Evolutionary conservation across 495 filamentous ascomycete genomes (phyloP).

Genomic region (Rhypophila decipiens): DNA sequence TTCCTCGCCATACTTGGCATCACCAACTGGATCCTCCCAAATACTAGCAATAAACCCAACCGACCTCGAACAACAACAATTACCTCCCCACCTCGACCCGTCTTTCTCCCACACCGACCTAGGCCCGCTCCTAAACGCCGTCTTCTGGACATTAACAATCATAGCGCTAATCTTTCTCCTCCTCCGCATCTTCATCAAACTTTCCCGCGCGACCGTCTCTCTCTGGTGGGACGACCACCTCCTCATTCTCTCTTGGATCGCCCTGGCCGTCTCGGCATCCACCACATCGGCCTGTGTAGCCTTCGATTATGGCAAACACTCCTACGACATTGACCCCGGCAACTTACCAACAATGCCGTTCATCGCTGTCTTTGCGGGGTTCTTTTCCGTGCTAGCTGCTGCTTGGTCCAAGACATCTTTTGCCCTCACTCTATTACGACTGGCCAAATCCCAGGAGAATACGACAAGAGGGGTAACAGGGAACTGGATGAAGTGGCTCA

Average conservation of each 20-base stretch:
- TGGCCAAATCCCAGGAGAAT: conserved; percentile 1
- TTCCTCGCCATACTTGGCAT: too few relatives aligned
- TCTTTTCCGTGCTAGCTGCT: conserved; percentile 16
- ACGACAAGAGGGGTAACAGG: too few relatives aligned
- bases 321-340: conserved; percentile 15
- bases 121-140: conserved; percentile 24
- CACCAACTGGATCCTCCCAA: too few relatives aligned
- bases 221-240: conserved; percentile 30
- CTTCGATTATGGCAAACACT: conserved; percentile 20
- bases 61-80: too few relatives aligned
- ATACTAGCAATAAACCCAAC: too few relatives aligned
- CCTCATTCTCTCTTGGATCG: conserved; percentile 24
- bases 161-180: conserved; percentile 19
- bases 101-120: conserved; percentile 13
- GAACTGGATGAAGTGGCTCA: conserved; percentile 14
- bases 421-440: conserved; percentile 20
- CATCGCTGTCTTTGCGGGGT: conserved; percentile 14
- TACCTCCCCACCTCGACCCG: too few relatives aligned
- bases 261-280: background rate
- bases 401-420: conserved; percentile 31
- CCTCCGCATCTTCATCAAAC: conserved; percentile 25
- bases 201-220: conserved; percentile 8
- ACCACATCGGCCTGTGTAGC: conserved; percentile 17
- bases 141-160: conserved; percentile 27
- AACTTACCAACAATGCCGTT: conserved; percentile 11